Evolutionary conservation across 306 rosid species (phyloP).

Genomic region (Luffa aegyptiaca): DNA sequence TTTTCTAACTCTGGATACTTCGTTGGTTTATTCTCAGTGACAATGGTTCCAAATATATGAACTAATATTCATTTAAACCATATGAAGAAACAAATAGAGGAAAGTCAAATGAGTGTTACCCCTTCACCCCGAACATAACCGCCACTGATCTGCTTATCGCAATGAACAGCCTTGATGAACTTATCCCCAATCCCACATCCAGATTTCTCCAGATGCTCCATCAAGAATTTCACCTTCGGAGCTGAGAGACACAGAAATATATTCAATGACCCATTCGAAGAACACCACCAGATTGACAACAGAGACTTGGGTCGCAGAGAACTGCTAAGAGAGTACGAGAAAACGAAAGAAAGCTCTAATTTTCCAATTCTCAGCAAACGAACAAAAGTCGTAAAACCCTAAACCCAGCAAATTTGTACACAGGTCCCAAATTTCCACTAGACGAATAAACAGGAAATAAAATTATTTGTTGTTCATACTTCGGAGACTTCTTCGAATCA

Average conservation of each 20-base stretch:
- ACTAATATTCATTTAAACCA: neutral
- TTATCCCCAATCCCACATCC: slow-evolving; percentile 54
- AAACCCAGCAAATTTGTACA: neutral
- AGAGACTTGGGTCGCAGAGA: neutral
- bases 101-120: slow-evolving; percentile 25
- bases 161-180: slow-evolving; percentile 49
- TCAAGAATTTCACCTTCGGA: slow-evolving; percentile 60
- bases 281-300: neutral
- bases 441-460: neutral
- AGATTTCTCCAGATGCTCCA: slow-evolving; percentile 56
- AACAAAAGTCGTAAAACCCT: neutral
- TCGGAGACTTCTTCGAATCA: slow-evolving; percentile 53
- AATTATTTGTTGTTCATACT: slow-evolving; percentile 21
- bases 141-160: slow-evolving; percentile 31
- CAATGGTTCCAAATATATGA: neutral
- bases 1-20: neutral
- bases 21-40: neutral
- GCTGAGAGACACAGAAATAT: slow-evolving; percentile 21
- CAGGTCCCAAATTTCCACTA: neutral
- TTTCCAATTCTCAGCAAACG: neutral
- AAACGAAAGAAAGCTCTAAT: neutral
- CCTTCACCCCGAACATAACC: slow-evolving; percentile 64
- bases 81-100: neutral
- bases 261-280: neutral
- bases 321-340: neutral